phyloP scores from a whole-genome alignment of 345 rosid genomes.

The Eucalyptus erythrocorys region DNA sequence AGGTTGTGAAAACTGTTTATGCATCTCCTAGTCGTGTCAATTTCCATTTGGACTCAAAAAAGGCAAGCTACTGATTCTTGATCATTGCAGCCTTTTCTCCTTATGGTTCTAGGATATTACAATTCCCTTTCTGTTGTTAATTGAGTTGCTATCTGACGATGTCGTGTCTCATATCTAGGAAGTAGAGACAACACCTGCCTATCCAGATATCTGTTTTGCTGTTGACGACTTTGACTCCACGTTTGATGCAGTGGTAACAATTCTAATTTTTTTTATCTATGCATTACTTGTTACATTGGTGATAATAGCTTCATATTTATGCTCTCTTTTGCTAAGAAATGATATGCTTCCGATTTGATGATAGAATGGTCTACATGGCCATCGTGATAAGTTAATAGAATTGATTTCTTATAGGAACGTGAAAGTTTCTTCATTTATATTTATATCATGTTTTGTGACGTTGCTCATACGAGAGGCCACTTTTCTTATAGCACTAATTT shows the following conservation, averaged over 20 bases:
- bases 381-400: neutral
- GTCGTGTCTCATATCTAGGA: slow-evolving; percentile 36
- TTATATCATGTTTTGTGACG: neutral
- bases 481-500: neutral
- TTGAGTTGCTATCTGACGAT: slow-evolving; percentile 7
- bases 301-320: neutral
- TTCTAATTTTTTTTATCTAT: neutral
- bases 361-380: neutral
- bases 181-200: slow-evolving; percentile 87
- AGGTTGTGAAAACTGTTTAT: slow-evolving; percentile 94
- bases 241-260: slow-evolving; percentile 85
- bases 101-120: neutral
- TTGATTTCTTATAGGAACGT: neutral
- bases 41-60: slow-evolving; percentile 87
- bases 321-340: neutral
- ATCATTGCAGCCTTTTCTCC: neutral
- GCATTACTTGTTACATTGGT: neutral
- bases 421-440: neutral
- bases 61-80: slow-evolving; percentile 36
- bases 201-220: slow-evolving; percentile 95
- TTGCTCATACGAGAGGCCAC: neutral
- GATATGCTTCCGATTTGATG: neutral
- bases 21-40: slow-evolving; percentile 95
- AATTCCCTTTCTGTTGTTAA: neutral
- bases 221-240: slow-evolving; percentile 97